phyloP scores from a whole-genome alignment of 371 early-diverging fungal genomes.

The Coemansia sp. region DNA sequence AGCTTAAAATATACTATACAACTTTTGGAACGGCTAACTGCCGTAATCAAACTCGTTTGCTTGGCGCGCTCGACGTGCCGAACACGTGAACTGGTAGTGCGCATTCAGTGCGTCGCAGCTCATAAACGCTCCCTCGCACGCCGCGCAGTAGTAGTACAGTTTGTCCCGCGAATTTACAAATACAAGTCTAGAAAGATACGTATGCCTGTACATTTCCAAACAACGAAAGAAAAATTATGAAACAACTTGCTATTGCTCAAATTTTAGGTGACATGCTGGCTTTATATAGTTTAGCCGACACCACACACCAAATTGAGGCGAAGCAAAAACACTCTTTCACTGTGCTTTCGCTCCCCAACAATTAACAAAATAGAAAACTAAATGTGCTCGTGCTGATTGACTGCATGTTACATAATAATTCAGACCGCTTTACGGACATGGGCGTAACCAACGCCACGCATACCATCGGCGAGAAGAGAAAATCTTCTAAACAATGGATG shows the following conservation, averaged over 20 bases:
- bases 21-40: not conserved
- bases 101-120: slow-evolving; percentile 13
- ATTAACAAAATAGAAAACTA: slow-evolving; percentile 2
- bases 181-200: not conserved
- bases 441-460: too few species aligned
- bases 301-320: not conserved
- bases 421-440: not conserved
- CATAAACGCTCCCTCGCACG: slow-evolving; percentile 12
- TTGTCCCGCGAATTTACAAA: slow-evolving; percentile 6
- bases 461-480: too few species aligned
- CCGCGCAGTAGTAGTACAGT: slow-evolving; percentile 7
- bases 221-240: slow-evolving; percentile 1
- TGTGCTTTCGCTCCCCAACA: not conserved
- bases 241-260: not conserved
- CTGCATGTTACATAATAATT: slow-evolving; percentile 8
- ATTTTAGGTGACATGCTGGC: not conserved
- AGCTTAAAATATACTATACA: too few species aligned
- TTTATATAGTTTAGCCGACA: too few species aligned
- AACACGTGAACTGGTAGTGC: slow-evolving; percentile 11
- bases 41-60: slow-evolving; percentile 2
- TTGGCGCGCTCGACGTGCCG: slow-evolving; percentile 1
- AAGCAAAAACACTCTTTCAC: not conserved
- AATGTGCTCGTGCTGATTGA: not conserved
- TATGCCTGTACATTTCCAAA: not conserved
- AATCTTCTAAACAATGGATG: too few species aligned